Base-by-base conservation (phyloP, 2,329 filamentous ascomycete species). In the Exserohilum turcica region DNA sequence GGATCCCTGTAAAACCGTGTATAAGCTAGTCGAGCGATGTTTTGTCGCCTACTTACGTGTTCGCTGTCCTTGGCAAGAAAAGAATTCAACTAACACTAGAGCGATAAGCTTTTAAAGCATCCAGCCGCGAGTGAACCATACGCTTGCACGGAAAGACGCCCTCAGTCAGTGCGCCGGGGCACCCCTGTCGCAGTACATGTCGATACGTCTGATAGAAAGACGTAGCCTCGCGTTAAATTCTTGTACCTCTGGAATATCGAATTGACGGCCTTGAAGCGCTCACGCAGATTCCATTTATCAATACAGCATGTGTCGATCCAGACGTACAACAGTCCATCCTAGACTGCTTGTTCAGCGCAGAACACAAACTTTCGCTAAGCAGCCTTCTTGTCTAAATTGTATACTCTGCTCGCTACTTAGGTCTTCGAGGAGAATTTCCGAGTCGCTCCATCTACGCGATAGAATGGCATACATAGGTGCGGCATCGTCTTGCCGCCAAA, bases 391-490 rank as follows among this genome's bases (percentile, higher is more conserved):
- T 35, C 15, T 35, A 6, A n/a, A 6, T 35, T 35, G 13, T 33
- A 33, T 13, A 13, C 12, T 33, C 31, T n/a, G 5, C n/a, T 33
- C 12, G 12, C 3, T 29, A 67, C 29, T n/a, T n/a, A n/a, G n/a
- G 44, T 70, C 63, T 54, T 63, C 47, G 49, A 67, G 61, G 39
- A 53, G 64, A 36, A 71, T 48, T 54, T 74, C 67, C 18, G 65
- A 63, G 33, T 57, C 51, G 12, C 51, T 42, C 69, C 68, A 73
- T 32, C 57, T 66, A 51, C 73, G 70, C 12, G 68, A 73, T 15
- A 73, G 68, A 42, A 73, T 72, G 10, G 65, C 70, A 46, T 72
- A 72, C n/a, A n/a, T n/a, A 21, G 48, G 48, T 35, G 45, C 44
- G 32, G n/a, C n/a, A 54, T 55, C 13, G 47, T 50, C 19, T 54